A percentile compares a stretch with the other conserved stretches of the same genome.
Conservation (phyloP, 805 yeast genomes). For the Nakazawaea populi region DNA sequence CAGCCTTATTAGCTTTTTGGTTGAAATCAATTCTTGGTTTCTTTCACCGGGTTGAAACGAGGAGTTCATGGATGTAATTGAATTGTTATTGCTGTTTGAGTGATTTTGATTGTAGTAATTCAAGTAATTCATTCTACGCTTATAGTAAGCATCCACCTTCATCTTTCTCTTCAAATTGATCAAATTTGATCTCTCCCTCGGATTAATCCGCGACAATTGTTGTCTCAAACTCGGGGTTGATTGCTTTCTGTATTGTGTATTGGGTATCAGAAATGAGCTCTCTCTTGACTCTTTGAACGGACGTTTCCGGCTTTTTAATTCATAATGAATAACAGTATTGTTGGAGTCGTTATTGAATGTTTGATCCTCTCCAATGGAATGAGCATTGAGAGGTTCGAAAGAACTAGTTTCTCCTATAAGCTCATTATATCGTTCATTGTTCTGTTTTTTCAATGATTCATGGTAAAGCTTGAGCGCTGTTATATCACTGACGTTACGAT, state of each 20-base stretch:
- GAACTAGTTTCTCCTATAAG: constrained; percentile 5
- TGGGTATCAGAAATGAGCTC: constrained; percentile 1
- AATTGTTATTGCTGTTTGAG: background rate
- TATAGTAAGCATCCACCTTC: constrained; percentile 10
- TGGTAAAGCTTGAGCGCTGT: constrained; percentile 6
- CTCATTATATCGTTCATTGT: background rate
- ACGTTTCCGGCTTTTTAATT: constrained; percentile 2
- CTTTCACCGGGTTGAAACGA: background rate
- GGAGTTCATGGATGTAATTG: constrained; percentile 1
- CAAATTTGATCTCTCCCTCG: constrained; percentile 8
- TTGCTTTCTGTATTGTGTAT: background rate
- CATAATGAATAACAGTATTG: background rate
- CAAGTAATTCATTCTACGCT: constrained; percentile 10
- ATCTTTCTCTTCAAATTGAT: constrained; percentile 10
- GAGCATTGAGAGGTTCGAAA: background rate
- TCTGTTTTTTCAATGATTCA: constrained; percentile 6
- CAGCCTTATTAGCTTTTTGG: background rate
- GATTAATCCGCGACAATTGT: constrained; percentile 7
- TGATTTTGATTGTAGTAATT: constrained; percentile 5
- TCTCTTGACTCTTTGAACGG: constrained; percentile 8
- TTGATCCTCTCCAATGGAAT: constrained; percentile 1
- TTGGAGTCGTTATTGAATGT: background rate
- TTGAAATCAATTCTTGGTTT: constrained; percentile 1
- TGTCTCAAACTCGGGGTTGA: constrained; percentile 7
- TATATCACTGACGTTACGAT: constrained; percentile 8